Conservation (phyloP, 2,329 filamentous ascomycete species). For the Fusarium redolens region DNA sequence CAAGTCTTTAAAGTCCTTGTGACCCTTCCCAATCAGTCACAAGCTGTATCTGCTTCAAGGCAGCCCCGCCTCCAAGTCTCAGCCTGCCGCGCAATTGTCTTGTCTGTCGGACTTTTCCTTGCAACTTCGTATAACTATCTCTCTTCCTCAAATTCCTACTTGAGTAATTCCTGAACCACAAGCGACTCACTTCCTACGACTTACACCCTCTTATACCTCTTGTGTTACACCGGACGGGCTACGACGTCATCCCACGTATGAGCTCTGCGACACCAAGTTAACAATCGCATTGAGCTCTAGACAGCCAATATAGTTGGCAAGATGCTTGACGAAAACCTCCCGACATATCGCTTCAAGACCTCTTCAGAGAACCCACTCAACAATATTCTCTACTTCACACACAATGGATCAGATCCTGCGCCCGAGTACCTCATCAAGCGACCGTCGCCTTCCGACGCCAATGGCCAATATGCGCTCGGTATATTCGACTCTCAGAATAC, state of each 20-base stretch:
- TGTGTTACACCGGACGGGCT: slow-evolving; percentile 1
- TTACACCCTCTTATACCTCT: not conserved
- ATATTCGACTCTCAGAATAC: slow-evolving; percentile 84
- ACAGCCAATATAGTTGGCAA: slow-evolving; percentile 11
- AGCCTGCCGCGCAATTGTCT: slow-evolving; percentile 34
- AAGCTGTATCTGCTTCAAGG: slow-evolving; percentile 13
- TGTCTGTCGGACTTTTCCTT: slow-evolving; percentile 9
- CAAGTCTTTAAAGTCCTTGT: slow-evolving; percentile 15
- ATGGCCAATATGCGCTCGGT: slow-evolving; percentile 87
- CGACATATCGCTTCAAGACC: slow-evolving; percentile 70
- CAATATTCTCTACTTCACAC: slow-evolving; percentile 68
- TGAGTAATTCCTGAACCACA: not conserved
- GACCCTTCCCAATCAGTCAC: slow-evolving; percentile 21
- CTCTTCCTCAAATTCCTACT: not conserved
- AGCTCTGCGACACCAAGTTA: slow-evolving; percentile 15
- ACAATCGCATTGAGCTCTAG: slow-evolving; percentile 2
- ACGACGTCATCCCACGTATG: slow-evolving; percentile 24
- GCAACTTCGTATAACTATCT: slow-evolving; percentile 11
- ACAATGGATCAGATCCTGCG: slow-evolving; percentile 83
- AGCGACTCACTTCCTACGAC: not conserved
- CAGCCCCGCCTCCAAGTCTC: slow-evolving; percentile 23
- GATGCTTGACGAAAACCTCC: slow-evolving; percentile 97
- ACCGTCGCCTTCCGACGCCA: slow-evolving; percentile 74
- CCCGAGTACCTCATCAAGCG: slow-evolving; percentile 85
- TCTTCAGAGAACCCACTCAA: slow-evolving; percentile 64